A percentile compares a stretch with the other conserved stretches of the same genome.
phyloP scores from a whole-genome alignment of 768 basidiomycete species.

The Boletales sp. region DNA sequence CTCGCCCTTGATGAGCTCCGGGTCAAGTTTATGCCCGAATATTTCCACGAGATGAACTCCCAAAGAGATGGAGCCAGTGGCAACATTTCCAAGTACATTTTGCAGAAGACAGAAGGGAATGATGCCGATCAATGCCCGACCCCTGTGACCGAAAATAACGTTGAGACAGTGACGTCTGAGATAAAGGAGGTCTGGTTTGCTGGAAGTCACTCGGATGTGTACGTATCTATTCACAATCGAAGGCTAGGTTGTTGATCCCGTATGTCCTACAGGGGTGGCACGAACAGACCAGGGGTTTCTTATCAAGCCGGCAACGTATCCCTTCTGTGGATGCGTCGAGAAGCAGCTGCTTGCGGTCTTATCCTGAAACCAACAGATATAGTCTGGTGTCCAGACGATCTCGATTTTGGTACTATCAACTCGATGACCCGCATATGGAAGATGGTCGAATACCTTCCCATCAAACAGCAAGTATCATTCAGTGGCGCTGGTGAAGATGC shows the following conservation, averaged over 20 bases:
- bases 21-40: slow-evolving; percentile 51
- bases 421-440: slow-evolving; percentile 19
- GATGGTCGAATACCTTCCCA: slow-evolving; percentile 16
- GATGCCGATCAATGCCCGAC: background rate
- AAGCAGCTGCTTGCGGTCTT: slow-evolving; percentile 26
- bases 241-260: background rate
- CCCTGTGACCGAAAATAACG: too few species aligned
- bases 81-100: slow-evolving; percentile 4
- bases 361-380: slow-evolving; percentile 21
- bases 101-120: background rate
- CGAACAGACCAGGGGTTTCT: slow-evolving; percentile 15
- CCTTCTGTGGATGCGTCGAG: slow-evolving; percentile 32
- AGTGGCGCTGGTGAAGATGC: slow-evolving; percentile 13
- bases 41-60: slow-evolving; percentile 29
- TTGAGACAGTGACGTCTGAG: background rate
- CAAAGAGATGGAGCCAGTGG: slow-evolving; percentile 2
- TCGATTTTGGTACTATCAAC: slow-evolving; percentile 16
- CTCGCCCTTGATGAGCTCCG: slow-evolving; percentile 60
- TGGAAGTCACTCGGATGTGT: slow-evolving; percentile 40
- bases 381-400: slow-evolving; percentile 23
- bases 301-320: slow-evolving; percentile 23
- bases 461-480: slow-evolving; percentile 19
- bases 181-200: slow-evolving; percentile 68
- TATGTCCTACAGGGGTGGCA: slow-evolving; percentile 15
- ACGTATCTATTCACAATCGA: background rate